Conservation (phyloP, 2,329 filamentous ascomycete genomes). For the Colletotrichum chrysophilum region DNA sequence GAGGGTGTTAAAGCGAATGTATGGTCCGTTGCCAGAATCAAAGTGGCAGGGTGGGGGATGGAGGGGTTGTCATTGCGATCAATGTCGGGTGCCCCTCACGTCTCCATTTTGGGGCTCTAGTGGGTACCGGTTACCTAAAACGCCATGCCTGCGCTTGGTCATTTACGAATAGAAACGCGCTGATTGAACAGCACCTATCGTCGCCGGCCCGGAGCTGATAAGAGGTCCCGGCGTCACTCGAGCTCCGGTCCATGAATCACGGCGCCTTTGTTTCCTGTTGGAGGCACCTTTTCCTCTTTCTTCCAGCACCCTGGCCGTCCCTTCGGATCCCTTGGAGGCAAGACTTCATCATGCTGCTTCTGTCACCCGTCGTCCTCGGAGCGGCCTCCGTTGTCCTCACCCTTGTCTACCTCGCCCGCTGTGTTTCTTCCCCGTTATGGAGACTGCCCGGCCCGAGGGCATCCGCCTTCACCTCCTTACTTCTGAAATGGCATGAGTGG, state of each 20-base stretch:
- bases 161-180: conserved; percentile 5
- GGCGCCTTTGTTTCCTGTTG: background rate
- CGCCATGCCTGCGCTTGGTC: conserved; percentile 1
- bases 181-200: conserved; percentile 11
- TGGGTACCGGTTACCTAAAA: background rate
- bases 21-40: background rate
- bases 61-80: background rate
- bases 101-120: background rate
- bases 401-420: conserved; percentile 19
- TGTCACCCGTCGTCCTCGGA: conserved; percentile 22
- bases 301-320: background rate
- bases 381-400: conserved; percentile 6
- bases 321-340: background rate
- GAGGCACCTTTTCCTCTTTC: too few species aligned
- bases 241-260: background rate
- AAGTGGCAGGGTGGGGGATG: background rate
- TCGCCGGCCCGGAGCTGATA: conserved; percentile 11
- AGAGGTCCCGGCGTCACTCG: background rate
- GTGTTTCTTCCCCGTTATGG: conserved; percentile 41
- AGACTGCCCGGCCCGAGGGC: conserved; percentile 52
- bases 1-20: background rate
- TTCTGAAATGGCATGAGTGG: conserved; percentile 63
- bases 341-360: conserved; percentile 20
- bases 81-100: background rate
- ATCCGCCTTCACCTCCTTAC: conserved; percentile 54